Percentiles rank a stretch among this genome's conserved stretches.
phyloP scores from a whole-genome alignment of 2,329 filamentous ascomycete species.

The Aspergillus carbonarius region DNA sequence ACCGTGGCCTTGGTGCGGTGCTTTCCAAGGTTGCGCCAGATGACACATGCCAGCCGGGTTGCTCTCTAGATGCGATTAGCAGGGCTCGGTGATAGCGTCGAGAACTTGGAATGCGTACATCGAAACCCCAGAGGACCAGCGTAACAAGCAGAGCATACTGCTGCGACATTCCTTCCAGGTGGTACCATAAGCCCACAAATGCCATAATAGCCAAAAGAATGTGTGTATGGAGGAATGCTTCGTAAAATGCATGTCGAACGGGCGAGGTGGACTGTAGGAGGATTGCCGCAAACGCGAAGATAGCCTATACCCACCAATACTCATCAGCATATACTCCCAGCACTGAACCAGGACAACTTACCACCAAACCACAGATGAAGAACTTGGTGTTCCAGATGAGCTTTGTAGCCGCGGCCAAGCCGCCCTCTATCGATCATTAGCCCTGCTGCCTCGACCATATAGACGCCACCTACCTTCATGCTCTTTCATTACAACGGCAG shows the following conservation, averaged over 20 bases:
- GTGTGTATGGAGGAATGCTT: constrained; percentile 45
- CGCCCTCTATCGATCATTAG: constrained; percentile 6
- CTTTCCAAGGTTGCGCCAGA: constrained; percentile 53
- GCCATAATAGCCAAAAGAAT: constrained; percentile 41
- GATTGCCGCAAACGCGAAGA: constrained; percentile 40
- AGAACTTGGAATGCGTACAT: constrained; percentile 29
- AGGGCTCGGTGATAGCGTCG: neutral
- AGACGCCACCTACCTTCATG: constrained; percentile 18
- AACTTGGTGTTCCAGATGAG: constrained; percentile 29
- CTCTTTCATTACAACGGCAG: constrained; percentile 25
- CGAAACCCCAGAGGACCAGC: constrained; percentile 34
- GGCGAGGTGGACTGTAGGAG: constrained; percentile 42
- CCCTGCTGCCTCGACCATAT: neutral
- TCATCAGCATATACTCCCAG: constrained; percentile 59
- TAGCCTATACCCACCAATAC: constrained; percentile 26
- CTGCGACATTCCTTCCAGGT: constrained; percentile 29
- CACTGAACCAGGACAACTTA: constrained; percentile 35
- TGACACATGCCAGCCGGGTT: constrained; percentile 47
- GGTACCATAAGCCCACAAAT: constrained; percentile 41
- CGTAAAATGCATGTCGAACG: constrained; percentile 46
- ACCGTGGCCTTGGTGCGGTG: constrained; percentile 52
- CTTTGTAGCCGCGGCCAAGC: constrained; percentile 53
- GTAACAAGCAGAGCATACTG: constrained; percentile 33
- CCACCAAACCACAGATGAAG: constrained; percentile 32
- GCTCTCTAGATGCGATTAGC: constrained; percentile 31